These are phyloP conservation scores for Phlebiopsis gigantea DNA, from an alignment of 768 basidiomycete species.

Conservation along the genomic window DNA sequence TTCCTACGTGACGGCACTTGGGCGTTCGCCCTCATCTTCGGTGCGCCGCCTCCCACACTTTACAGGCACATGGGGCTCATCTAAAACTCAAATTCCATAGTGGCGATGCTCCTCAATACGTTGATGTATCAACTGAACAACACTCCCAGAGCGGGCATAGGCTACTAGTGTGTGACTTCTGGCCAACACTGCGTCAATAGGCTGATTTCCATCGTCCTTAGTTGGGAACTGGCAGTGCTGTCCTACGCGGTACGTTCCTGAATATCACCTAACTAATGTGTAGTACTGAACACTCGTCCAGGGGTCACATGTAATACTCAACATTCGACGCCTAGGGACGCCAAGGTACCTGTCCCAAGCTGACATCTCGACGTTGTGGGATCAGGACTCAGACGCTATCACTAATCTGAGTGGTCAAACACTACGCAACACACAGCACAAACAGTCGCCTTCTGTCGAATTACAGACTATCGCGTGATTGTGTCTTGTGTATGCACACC, in stretches of 20 bases:
- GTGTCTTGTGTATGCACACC: too few species aligned
- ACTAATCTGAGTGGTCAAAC: not conserved
- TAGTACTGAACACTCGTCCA: not conserved
- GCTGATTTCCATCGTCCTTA: not conserved
- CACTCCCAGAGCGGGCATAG: constrained; percentile 14
- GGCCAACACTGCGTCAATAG: not conserved
- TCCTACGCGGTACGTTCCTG: constrained; percentile 1
- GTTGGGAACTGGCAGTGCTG: not conserved
- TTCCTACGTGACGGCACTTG: constrained; percentile 13
- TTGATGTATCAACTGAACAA: constrained; percentile 16
- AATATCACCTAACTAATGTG: not conserved
- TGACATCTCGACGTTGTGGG: not conserved
- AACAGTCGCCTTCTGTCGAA: not conserved
- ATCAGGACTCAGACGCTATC: not conserved
- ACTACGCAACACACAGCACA: not conserved
- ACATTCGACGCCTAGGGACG: constrained; percentile 3
- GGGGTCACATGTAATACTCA: constrained; percentile 5
- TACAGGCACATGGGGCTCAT: not conserved
- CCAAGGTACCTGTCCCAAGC: not conserved
- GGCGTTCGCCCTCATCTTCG: constrained; percentile 11
- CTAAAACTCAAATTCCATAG: not conserved
- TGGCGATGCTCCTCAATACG: constrained; percentile 16
- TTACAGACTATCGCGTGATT: not conserved
- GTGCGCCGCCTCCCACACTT: not conserved
- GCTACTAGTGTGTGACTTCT: constrained; percentile 10